Evolutionary conservation across 2,329 filamentous ascomycete species (phyloP), one percentile per base, ranked within the genome.

Genomic region (Pestalotiopsis sp.): DNA sequence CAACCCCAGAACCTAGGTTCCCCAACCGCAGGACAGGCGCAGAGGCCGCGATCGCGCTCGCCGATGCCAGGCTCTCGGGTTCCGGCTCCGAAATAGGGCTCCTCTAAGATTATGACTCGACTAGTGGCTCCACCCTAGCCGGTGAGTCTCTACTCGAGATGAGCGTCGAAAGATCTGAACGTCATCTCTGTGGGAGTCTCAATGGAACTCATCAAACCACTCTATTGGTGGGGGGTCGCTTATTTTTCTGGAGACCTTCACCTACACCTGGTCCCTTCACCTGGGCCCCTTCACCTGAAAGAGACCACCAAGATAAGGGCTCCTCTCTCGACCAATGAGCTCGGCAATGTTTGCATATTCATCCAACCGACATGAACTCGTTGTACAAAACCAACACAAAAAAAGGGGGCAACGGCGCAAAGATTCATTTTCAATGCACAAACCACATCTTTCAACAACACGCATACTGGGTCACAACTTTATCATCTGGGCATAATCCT

Each of bases 11-110:
- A 62, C 59, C 59, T 62, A 20, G 38, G 27, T 20, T 40, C 59
- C 5, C 59, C 59, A 6, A 38, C 59, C 7, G 38, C 59, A 41
- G 36, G 12, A 17, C 61, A 64, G 61, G 49, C 61, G 17, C 41
- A 45, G 61, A 45, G 61, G 17, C 61, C 61, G 38, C 61, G 61
- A 17, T 64, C 61, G 38, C 61, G 61, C n/a, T 64, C 61, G 25
- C 61, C 61, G 38, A 64, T 64, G 61, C 61, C 61, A 40, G 61
- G 61, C 41, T 45, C 38, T 49, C 61, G 61, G 61, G 61, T 64
- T n/a, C 61, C 61, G 61, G 61, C 61, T 45, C 61, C 61, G 14
- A 64, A 64, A 52, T 64, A 45, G 59, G n/a, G 31, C 59, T 36
- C 45, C 6, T 52, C 31, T 52, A 52, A 52, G 45, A 52, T 52